These are phyloP conservation scores for Diutina mesorugosa DNA, from an alignment of 1,139 yeast genomes.

Conservation along the genomic window DNA sequence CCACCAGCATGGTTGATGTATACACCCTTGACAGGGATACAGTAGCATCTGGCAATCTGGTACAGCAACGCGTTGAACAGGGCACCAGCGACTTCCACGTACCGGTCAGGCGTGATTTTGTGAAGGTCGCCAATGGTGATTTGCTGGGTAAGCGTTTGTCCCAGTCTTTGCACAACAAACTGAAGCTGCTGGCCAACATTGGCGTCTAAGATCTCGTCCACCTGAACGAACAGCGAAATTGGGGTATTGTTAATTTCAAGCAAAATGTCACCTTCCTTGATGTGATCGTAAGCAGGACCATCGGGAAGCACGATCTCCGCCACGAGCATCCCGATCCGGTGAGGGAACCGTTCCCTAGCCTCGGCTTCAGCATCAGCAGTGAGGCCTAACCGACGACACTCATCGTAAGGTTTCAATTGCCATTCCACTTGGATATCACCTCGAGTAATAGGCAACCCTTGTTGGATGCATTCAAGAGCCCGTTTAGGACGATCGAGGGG, in stretches of 20 bases:
- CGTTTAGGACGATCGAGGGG: conserved; percentile 78
- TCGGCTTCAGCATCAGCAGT: conserved; percentile 59
- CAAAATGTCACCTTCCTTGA: conserved; percentile 80
- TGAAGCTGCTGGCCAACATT: conserved; percentile 49
- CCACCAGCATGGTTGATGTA: conserved; percentile 71
- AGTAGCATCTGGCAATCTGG: conserved; percentile 77
- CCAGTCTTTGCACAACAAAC: conserved; percentile 50
- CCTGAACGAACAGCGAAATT: conserved; percentile 60
- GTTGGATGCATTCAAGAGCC: conserved; percentile 66
- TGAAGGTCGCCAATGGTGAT: conserved; percentile 67
- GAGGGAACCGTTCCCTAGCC: conserved; percentile 62
- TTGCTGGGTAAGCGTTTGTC: conserved; percentile 36
- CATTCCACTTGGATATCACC: conserved; percentile 84
- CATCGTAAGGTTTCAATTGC: conserved; percentile 79
- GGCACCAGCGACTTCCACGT: conserved; percentile 78
- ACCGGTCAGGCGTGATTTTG: conserved; percentile 68
- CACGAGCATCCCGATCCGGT: conserved; percentile 67
- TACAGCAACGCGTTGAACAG: conserved; percentile 75
- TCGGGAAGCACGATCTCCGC: conserved; percentile 77
- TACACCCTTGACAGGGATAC: conserved; percentile 77
- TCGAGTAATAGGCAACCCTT: conserved; percentile 44
- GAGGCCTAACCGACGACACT: conserved; percentile 78
- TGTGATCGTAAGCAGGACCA: conserved; percentile 69
- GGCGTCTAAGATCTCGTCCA: conserved; percentile 75
- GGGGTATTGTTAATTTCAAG: conserved; percentile 57